phyloP scores from a whole-genome alignment of 2,329 filamentous ascomycete species.

The Metarhizium brunneum region DNA sequence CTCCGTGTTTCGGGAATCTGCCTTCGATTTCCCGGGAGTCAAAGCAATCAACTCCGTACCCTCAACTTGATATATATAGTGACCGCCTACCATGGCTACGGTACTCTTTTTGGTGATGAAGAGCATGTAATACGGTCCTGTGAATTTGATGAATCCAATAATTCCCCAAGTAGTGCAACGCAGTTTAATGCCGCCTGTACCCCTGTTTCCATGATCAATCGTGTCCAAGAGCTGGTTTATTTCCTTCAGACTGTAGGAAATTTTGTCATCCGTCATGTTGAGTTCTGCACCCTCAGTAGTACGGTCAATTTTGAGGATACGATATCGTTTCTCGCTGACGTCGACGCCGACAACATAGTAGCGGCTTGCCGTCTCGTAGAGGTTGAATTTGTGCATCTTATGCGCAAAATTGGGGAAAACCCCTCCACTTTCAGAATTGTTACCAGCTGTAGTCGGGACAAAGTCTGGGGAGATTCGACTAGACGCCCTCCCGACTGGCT shows the following conservation, averaged over 20 bases:
- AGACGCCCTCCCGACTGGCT: conserved; percentile 21
- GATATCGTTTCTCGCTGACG: conserved; percentile 77
- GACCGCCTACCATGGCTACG: conserved; percentile 90
- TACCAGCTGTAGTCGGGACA: conserved; percentile 5
- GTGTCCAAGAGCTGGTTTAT: conserved; percentile 90
- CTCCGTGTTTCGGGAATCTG: conserved; percentile 73
- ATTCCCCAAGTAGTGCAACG: conserved; percentile 90
- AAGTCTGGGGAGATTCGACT: conserved; percentile 37
- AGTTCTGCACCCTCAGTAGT: conserved; percentile 70
- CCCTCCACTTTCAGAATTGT: conserved; percentile 13
- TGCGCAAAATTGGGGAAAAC: conserved; percentile 32
- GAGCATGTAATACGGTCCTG: conserved; percentile 93
- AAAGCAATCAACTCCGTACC: conserved; percentile 86
- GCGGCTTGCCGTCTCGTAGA: conserved; percentile 88
- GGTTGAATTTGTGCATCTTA: conserved; percentile 92
- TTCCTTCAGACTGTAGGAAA: conserved; percentile 83
- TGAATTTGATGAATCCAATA: conserved; percentile 92
- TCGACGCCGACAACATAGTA: conserved; percentile 95
- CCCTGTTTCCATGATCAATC: conserved; percentile 90
- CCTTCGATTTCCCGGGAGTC: conserved; percentile 64
- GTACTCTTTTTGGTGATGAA: conserved; percentile 93
- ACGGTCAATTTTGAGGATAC: conserved; percentile 90
- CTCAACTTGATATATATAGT: conserved; percentile 93
- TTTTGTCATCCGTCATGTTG: conserved; percentile 86
- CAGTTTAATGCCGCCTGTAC: conserved; percentile 79